Conservation (phyloP, 768 basidiomycete genomes). For the Leccinellum luteum region DNA sequence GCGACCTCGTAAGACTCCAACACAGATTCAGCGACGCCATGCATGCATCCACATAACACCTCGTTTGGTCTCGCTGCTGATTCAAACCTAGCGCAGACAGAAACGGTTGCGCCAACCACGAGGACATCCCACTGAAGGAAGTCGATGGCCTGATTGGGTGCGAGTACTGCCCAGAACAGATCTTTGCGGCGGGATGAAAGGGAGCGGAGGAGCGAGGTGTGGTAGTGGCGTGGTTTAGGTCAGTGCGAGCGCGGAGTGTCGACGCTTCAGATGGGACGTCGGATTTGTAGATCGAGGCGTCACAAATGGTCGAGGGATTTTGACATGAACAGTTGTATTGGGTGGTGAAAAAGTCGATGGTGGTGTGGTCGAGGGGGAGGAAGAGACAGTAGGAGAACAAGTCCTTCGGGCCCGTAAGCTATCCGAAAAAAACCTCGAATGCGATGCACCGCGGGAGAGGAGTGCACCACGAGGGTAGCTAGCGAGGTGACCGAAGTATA, state of each 20-base stretch:
- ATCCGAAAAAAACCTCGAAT: slow-evolving; percentile 27
- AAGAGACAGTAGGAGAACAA: not conserved
- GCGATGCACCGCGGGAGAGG: slow-evolving; percentile 25
- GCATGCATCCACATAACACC: not conserved
- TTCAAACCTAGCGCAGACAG: not conserved
- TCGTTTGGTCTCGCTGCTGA: not conserved
- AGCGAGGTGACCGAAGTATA: slow-evolving; percentile 17
- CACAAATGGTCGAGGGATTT: slow-evolving; percentile 3
- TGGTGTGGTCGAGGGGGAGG: too few relatives aligned
- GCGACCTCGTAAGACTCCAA: slow-evolving; percentile 27
- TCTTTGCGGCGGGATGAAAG: slow-evolving; percentile 26
- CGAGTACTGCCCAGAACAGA: slow-evolving; percentile 21
- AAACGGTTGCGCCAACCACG: not conserved
- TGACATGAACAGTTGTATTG: not conserved
- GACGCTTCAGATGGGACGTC: slow-evolving; percentile 7
- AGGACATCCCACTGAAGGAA: slow-evolving; percentile 27
- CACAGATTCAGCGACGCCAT: slow-evolving; percentile 13
- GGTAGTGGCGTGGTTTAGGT: slow-evolving; percentile 30
- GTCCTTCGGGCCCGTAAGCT: slow-evolving; percentile 16
- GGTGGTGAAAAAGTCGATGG: too few relatives aligned
- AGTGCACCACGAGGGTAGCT: slow-evolving; percentile 17
- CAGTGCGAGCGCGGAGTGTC: slow-evolving; percentile 14
- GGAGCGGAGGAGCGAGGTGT: slow-evolving; percentile 26
- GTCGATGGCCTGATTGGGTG: slow-evolving; percentile 20
- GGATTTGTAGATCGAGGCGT: slow-evolving; percentile 9